Base-by-base conservation (phyloP, 495 filamentous ascomycete genomes). In the Aspergillus bertholletiae region DNA sequence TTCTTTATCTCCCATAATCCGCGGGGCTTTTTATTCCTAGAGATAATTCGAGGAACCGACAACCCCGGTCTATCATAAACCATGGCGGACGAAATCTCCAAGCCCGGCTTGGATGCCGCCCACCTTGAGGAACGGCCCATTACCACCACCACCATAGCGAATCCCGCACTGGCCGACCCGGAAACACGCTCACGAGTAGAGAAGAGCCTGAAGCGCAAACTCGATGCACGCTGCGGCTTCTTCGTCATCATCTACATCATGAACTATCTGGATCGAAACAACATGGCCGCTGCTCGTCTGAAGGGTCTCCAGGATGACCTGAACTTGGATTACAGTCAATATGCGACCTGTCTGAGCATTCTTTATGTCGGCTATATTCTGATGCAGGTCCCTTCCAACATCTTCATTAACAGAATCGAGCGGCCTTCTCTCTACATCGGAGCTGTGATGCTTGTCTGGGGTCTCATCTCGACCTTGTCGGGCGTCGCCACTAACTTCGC, bases 201-300 rank as follows among this genome's bases (percentile, higher is more conserved):
- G 61, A 72, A 59, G 52, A 71, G 69, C 46, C 72, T 88, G 27
- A 75, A 79, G 47, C 73, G 81, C 49, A 89, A 87, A 64, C 86
- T 89, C 26, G 87, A 89, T 64, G 84, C 17, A 59, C 77, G 7
- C 65, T 90, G 55, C 86, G 86, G 11, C 81, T 83, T 70, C 66
- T 87, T 34, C n/a, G 80, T 86, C 52, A 56, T 87, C 53, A 87
- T 88, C 83, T 91, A 92, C 62, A 88, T 92, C 58, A 69, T 92
- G 62, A 92, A 92, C 62, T 94, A 91, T 67, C 74, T 92, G 54
- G 89, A 92, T 67, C 79, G 89, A 57, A 83, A 83, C 60, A 80
- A 84, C 46, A 81, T 79, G 49, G 80, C 65, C n/a, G 11, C 5
- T 17, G 8, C 34, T 13, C 5, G 5, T 12, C n/a, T 2, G 20